Conservation (phyloP, 78 protist species). For the Trichosphaerium sp. region DNA sequence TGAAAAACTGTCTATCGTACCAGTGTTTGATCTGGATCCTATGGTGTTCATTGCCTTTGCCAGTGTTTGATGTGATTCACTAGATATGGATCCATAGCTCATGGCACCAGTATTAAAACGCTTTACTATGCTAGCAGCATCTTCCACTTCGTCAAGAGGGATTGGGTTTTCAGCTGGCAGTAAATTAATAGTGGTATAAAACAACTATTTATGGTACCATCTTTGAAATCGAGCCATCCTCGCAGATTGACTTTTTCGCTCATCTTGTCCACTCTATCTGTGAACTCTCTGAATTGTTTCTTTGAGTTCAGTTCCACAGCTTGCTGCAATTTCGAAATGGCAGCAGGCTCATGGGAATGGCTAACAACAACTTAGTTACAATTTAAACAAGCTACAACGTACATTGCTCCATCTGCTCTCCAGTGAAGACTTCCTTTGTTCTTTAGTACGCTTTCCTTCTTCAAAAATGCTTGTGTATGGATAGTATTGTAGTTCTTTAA, state of each 20-base stretch:
- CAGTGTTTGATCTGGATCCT: constrained; percentile 74
- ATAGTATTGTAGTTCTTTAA: constrained; percentile 33
- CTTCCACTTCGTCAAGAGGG: constrained; percentile 50
- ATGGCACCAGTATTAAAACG: constrained; percentile 80
- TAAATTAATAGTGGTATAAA: not conserved
- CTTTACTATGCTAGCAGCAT: constrained; percentile 46
- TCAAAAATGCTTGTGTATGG: constrained; percentile 20
- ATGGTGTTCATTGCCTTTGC: constrained; percentile 72
- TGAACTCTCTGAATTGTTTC: no score
- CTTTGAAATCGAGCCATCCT: no score
- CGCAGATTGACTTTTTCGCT: no score
- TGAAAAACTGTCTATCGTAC: no score
- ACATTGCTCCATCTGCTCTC: no score
- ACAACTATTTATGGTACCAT: not conserved
- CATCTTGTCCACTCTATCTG: constrained; percentile 15
- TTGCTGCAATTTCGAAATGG: no score
- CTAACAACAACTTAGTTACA: no score
- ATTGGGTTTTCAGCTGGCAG: not conserved
- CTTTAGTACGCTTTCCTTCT: no score
- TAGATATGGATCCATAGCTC: constrained; percentile 66
- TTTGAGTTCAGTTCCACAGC: no score
- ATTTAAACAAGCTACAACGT: no score
- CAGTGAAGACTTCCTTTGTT: no score
- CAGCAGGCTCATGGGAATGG: constrained; percentile 28
- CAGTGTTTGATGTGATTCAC: constrained; percentile 61